Evolutionary conservation across 2,329 filamentous ascomycete species (phyloP), one percentile per base, ranked within the genome.

Genomic region (Sordariomycetes sp.): DNA sequence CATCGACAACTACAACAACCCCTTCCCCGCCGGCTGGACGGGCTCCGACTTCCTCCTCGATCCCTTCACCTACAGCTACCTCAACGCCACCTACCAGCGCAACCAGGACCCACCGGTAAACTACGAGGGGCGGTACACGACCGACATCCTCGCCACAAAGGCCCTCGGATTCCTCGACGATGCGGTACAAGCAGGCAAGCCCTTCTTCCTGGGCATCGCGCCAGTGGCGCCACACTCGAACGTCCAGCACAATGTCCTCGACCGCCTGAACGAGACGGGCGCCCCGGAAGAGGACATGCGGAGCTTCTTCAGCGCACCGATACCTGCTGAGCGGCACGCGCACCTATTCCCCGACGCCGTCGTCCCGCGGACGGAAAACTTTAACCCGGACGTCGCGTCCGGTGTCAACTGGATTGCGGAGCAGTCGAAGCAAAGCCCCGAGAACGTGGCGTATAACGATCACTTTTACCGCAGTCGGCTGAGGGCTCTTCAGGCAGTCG

Each of bases 31-130:
- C 2, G 83, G 82, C 2, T 86, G 78, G 71, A 84, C 74, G 32
- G 73, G 73, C 0, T 82, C 79, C 0, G 67, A 71, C 54, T 76
- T 85, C 61, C 70, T 86, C 1, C 70, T 87, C 1, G 84, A 88
- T 60, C 84, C 85, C 0, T 79, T 76, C 61, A 89, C 85, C 0
- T 89, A 89, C 63, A 72, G 78, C 32, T 89, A 88, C 64, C 74
- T 82, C 28, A 87, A 88, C 64, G 73, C 80, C 1, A 83, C 77
- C 4, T 85, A 82, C 65, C 78, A 84, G 60, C 74, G 80, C 10
- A 84, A 88, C 62, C 68, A 73, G 0, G 76, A 82, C 1, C 63
- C 71, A 0, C 80, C 80, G 0, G 69, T 75, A 15, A 78, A 73
- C 63, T 75, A 79, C 57, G 69, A 75, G 45, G 78, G 78, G 2